Evolutionary conservation across 495 filamentous ascomycete genomes (phyloP), one percentile per base, ranked within the genome.

Genomic region (Neurospora pannonica): DNA sequence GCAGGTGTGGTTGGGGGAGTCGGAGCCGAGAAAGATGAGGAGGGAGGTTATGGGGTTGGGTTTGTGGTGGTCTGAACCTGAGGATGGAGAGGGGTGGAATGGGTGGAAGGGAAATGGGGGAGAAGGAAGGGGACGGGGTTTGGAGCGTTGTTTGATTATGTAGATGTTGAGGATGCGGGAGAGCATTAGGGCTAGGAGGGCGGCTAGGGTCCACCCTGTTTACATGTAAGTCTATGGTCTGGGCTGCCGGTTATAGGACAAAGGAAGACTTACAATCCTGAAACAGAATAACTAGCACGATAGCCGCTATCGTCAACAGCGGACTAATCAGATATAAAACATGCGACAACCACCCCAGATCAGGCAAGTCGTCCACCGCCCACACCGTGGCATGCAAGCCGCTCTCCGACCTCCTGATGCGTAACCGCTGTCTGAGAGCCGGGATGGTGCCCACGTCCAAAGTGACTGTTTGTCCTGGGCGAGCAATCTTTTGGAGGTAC

Each of bases 131-230:
- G 42, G 42, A 17, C 43, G 70, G n/a, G 77, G 76, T 31, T 78
- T 76, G 10, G 79, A 73, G 34, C 87, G 86, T 37, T 84, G 82
- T 73, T 87, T 87, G 72, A 90, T 86, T 54, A 89, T 81, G 76
- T 82, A 81, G 71, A 87, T 84, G 75, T 90, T 90, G 46, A 86
- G 76, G 6, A 89, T 43, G n/a, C 89, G 87, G 42, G 85, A 83
- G 70, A 86, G 48, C 76, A 89, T 87, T 28, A 89, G 82, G 1
- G 81, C 82, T 7, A 82, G 38, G 9, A 90, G 73, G 3, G 81
- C 78, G 40, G 76, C 79, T 5, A 89, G 71, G 9, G 82, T 83
- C 87, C 88, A 89, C 83, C 84, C 82, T 84, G 34, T 9, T 42
- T 21, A 7, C 11, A 24, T 67, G 28, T 62, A 62, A 62, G 36